phyloP scores from a whole-genome alignment of 2,329 filamentous ascomycete species.

The Pseudomassariella vexata region DNA sequence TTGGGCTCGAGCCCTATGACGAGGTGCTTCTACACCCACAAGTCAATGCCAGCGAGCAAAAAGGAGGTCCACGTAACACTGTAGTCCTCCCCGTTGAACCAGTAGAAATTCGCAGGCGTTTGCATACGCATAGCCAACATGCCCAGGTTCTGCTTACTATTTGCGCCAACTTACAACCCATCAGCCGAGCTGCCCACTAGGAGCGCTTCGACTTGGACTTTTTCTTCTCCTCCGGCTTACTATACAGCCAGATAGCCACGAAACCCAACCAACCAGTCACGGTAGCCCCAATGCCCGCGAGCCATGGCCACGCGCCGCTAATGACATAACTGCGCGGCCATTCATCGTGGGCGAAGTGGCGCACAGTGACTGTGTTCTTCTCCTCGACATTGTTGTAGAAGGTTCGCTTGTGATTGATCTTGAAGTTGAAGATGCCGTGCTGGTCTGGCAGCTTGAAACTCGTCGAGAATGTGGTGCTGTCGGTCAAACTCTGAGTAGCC shows the following conservation, averaged over 20 bases:
- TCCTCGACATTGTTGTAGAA: slow-evolving; percentile 87
- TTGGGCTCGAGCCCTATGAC: no score
- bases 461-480: slow-evolving; percentile 67
- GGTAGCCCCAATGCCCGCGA: slow-evolving; percentile 79
- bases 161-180: no score
- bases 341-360: slow-evolving; percentile 96
- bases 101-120: no score
- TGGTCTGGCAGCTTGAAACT: slow-evolving; percentile 87
- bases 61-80: no score
- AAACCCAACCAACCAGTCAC: slow-evolving; percentile 80
- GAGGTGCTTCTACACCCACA: no score
- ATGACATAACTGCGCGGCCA: slow-evolving; percentile 90
- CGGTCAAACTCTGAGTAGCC: slow-evolving; percentile 50
- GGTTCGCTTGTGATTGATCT: slow-evolving; percentile 92
- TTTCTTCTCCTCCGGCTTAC: slow-evolving; percentile 42
- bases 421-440: slow-evolving; percentile 98
- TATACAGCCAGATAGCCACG: slow-evolving; percentile 81
- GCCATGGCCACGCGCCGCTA: slow-evolving; percentile 89
- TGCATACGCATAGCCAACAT: no score
- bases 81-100: no score
- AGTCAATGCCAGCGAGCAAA: no score
- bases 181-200: no score
- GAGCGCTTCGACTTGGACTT: no score
- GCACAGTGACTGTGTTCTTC: slow-evolving; percentile 89
- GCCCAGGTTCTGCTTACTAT: no score